Conservation (phyloP, 768 basidiomycete genomes). For the Phaffia australis region DNA sequence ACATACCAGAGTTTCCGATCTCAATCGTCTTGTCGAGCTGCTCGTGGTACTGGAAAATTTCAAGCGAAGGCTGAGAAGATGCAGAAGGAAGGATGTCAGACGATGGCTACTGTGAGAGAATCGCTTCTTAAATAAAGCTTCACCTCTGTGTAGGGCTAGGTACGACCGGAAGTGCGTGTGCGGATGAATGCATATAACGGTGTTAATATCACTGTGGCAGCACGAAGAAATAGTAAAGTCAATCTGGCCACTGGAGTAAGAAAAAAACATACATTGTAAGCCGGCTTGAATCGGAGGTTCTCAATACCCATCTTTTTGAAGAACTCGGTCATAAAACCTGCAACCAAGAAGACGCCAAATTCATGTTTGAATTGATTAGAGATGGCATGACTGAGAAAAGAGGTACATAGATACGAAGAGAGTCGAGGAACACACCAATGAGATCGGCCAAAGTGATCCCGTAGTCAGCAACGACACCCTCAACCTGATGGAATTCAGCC, state of each 20-base stretch:
- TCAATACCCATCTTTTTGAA: constrained; percentile 96
- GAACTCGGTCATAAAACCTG: constrained; percentile 97
- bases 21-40: constrained; percentile 90
- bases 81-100: constrained; percentile 1
- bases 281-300: constrained; percentile 91
- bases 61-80: constrained; percentile 65
- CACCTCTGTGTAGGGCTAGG: constrained; percentile 77
- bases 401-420: background rate
- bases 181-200: too few species aligned
- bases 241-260: background rate
- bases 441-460: constrained; percentile 85
- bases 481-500: constrained; percentile 99
- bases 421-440: constrained; percentile 54
- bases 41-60: constrained; percentile 98
- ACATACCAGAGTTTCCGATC: constrained; percentile 93
- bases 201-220: too few species aligned
- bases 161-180: too few species aligned
- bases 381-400: background rate
- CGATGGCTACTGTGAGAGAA: background rate
- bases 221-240: background rate
- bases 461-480: constrained; percentile 94
- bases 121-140: constrained; percentile 13
- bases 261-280: constrained; percentile 53
- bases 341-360: background rate
- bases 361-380: background rate